Percentiles rank a stretch among this genome's conserved stretches.
phyloP scores from a whole-genome alignment of 352 stramenopile species.

The Phytophthora rubi region DNA sequence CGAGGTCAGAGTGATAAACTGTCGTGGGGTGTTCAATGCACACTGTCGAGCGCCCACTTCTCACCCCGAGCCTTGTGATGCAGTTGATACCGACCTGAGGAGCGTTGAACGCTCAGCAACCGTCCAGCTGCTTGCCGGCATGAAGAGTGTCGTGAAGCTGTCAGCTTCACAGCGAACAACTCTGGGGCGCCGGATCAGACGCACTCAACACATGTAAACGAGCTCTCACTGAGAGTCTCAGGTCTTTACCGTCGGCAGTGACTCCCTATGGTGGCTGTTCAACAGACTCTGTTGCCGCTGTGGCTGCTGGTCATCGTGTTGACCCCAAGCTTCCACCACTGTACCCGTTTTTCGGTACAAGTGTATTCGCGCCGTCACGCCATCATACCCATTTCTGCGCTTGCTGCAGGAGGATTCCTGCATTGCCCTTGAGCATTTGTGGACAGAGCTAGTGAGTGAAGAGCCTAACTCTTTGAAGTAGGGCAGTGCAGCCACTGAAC shows the following conservation, averaged over 20 bases:
- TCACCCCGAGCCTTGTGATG: not conserved
- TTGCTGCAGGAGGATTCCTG: too few species aligned
- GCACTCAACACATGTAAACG: conserved; percentile 1
- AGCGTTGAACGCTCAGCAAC: conserved; percentile 11
- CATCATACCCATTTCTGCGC: not conserved
- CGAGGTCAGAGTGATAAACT: too few species aligned
- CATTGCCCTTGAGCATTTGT: too few species aligned
- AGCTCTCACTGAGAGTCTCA: not conserved
- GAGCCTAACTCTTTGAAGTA: too few species aligned
- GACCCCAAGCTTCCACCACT: not conserved
- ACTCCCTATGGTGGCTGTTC: not conserved
- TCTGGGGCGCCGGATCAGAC: not conserved
- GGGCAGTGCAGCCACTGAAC: too few species aligned
- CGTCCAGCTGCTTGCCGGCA: not conserved
- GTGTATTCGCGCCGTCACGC: not conserved
- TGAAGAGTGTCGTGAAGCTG: too few species aligned
- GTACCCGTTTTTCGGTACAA: not conserved
- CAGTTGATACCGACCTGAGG: not conserved
- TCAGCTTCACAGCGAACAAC: too few species aligned
- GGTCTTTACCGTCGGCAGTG: too few species aligned
- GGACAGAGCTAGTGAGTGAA: too few species aligned
- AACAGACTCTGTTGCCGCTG: not conserved
- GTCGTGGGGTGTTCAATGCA: too few species aligned
- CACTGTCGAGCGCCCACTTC: not conserved
- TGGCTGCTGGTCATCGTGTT: not conserved